These are phyloP conservation scores for Neoconidiobolus thromboides DNA, from an alignment of 371 early-diverging fungal species.

Conservation along the genomic window DNA sequence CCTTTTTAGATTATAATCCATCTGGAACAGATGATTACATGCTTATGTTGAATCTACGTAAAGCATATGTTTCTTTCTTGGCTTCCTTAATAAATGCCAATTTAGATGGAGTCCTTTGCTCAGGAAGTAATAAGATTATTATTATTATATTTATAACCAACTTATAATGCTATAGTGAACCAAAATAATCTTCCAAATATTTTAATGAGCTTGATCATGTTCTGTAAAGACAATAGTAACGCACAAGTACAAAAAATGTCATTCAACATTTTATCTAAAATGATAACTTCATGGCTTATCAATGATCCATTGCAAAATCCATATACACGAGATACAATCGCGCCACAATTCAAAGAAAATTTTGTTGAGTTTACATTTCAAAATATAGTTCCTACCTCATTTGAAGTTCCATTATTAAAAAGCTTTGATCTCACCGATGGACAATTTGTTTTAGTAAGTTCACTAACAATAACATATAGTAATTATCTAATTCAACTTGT, in stretches of 20 bases:
- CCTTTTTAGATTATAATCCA: slow-evolving; percentile 58
- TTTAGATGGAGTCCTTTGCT: slow-evolving; percentile 53
- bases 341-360: slow-evolving; percentile 14
- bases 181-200: slow-evolving; percentile 46
- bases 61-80: slow-evolving; percentile 65
- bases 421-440: slow-evolving; percentile 64
- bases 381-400: slow-evolving; percentile 51
- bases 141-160: neutral
- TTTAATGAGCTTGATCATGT: slow-evolving; percentile 56
- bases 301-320: slow-evolving; percentile 11
- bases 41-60: slow-evolving; percentile 50
- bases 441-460: slow-evolving; percentile 42
- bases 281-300: slow-evolving; percentile 55
- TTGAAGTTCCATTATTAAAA: slow-evolving; percentile 60
- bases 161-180: slow-evolving; percentile 25
- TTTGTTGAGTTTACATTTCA: slow-evolving; percentile 68
- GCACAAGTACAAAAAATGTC: slow-evolving; percentile 60
- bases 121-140: slow-evolving; percentile 28
- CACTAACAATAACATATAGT: neutral
- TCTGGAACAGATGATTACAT: slow-evolving; percentile 80
- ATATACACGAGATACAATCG: slow-evolving; percentile 1
- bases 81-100: slow-evolving; percentile 62
- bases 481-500: neutral
- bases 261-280: slow-evolving; percentile 58
- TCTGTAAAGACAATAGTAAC: slow-evolving; percentile 22